Evolutionary conservation across 345 rosid genomes (phyloP), one percentile per base, ranked within the genome.

Genomic region (Eutrema japonicum): DNA sequence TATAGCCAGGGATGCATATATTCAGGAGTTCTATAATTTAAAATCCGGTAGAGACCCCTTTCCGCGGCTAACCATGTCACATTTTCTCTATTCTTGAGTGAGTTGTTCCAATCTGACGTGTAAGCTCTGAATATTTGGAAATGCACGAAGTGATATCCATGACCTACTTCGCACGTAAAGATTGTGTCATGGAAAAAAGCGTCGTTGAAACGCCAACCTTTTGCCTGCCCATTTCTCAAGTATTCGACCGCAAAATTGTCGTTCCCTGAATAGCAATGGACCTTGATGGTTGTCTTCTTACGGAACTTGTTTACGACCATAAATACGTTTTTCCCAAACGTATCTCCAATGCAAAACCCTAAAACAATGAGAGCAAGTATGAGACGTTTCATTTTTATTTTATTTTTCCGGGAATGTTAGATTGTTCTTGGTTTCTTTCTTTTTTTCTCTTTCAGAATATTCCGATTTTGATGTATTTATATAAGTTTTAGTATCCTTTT

Each of bases 271-370:
- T 0, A 10, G 51, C 79, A 76, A 38, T 76, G 65, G 4, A 69
- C 65, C 4, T 0, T 36, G 0, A 69, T 10, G 0, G 2, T 10
- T 43, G 12, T 6, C 5, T 30, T 45, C 0, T 0, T 2, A 5
- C 2, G 6, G 51, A 76, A 22, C 32, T 40, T 69, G 75, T 62
- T 76, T 53, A 69, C 52, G 8, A 76, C 0, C 48, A 14, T n/a
- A 9, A 76, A 43, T 14, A 45, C 42, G 68, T 69, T 54, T 69
- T 16, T 69, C 5, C 69, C 70, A 36, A 27, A 26, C 3, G 56
- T 6, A 4, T 68, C 47, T 33, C 22, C 79, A n/a, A 61, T 48
- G 56, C 64, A 68, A 7, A 30, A 9, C 64, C 55, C 78, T 60
- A 68, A 53, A 52, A 69, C n/a, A 36, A 76, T 12, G 3, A 76